Percentiles rank a stretch among this genome's conserved stretches.
These are phyloP conservation scores for Xylaria multiplex DNA, from an alignment of 2,329 filamentous ascomycete genomes.

Conservation along the genomic window DNA sequence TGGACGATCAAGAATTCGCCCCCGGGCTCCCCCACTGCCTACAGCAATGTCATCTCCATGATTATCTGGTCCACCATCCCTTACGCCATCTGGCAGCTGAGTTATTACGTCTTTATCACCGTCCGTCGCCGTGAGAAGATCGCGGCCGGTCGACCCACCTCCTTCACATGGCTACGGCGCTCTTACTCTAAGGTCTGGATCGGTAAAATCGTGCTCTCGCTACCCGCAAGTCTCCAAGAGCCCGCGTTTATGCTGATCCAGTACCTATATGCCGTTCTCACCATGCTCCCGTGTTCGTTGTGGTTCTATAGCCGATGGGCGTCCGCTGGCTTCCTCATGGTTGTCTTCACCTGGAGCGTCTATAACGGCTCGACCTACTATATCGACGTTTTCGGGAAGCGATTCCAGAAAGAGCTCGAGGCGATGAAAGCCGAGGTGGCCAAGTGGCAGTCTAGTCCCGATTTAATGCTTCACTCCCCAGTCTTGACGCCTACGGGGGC, in stretches of 20 bases:
- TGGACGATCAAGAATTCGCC: conserved; percentile 78
- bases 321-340: conserved; percentile 77
- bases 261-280: conserved; percentile 87
- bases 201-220: conserved; percentile 81
- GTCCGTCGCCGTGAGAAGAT: conserved; percentile 96
- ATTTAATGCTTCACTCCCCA: conserved; percentile 55
- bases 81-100: conserved; percentile 91
- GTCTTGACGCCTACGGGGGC: conserved; percentile 51
- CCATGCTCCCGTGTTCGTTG: conserved; percentile 92
- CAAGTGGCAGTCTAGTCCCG: conserved; percentile 79
- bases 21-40: conserved; percentile 80
- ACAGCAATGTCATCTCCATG: conserved; percentile 82
- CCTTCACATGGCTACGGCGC: conserved; percentile 94
- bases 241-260: conserved; percentile 96
- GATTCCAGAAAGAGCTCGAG: conserved; percentile 96
- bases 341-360: conserved; percentile 92
- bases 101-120: conserved; percentile 95
- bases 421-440: conserved; percentile 86
- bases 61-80: conserved; percentile 93
- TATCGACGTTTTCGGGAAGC: conserved; percentile 96
- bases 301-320: conserved; percentile 93
- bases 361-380: conserved; percentile 98
- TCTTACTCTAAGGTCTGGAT: conserved; percentile 92
- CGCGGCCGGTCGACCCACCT: conserved; percentile 91
- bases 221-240: conserved; percentile 82